Conservation (phyloP, 2,329 filamentous ascomycete species). For the Diaporthe australafricana region DNA sequence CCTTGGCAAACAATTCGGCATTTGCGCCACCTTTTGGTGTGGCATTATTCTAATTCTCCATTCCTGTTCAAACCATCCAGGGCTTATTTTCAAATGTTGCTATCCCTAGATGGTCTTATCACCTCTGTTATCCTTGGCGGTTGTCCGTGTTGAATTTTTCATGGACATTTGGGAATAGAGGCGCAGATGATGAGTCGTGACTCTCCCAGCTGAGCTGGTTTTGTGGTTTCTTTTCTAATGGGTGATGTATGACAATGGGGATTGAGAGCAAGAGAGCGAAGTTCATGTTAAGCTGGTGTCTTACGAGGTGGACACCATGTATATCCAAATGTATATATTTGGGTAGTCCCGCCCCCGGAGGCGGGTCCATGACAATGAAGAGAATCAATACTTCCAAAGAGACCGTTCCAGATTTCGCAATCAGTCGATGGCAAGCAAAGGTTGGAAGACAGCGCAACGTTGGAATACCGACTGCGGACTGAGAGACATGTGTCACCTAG, state of each 20-base stretch:
- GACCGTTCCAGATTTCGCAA: background rate
- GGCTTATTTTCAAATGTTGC: constrained; percentile 15
- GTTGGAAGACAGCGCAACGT: background rate
- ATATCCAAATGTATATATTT: too few species aligned
- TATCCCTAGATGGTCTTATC: background rate
- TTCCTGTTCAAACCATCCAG: background rate
- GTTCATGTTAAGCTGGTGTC: background rate
- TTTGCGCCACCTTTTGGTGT: background rate
- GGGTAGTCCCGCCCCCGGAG: background rate
- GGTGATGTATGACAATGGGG: constrained; percentile 11
- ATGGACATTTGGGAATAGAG: background rate
- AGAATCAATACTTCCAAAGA: background rate
- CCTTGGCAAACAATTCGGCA: background rate
- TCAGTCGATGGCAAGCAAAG: background rate
- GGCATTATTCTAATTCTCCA: constrained; percentile 15
- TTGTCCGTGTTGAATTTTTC: background rate
- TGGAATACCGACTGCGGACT: background rate
- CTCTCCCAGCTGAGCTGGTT: constrained; percentile 23
- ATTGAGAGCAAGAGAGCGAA: constrained; percentile 8
- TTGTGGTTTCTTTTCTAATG: background rate
- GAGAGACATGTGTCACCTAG: background rate
- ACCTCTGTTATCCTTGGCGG: background rate
- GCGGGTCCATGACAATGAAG: background rate
- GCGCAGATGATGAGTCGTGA: background rate
- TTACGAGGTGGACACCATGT: constrained; percentile 11